These are phyloP conservation scores for Juglanconis oblonga DNA, from an alignment of 2,329 filamentous ascomycete species.

Conservation along the genomic window DNA sequence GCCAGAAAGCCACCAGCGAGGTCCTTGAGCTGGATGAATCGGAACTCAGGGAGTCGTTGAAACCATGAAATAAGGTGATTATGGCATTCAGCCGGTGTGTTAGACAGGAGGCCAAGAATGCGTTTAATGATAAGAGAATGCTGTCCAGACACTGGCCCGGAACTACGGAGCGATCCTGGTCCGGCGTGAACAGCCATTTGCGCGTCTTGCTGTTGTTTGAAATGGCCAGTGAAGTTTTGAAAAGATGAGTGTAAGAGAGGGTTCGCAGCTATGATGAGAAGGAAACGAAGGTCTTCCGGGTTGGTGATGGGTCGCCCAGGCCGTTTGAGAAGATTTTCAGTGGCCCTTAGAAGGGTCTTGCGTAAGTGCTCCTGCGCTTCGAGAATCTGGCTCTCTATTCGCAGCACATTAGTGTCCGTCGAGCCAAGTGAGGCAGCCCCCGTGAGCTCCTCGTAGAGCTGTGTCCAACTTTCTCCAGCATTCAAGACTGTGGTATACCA, in stretches of 20 bases:
- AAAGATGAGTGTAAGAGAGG: constrained; percentile 62
- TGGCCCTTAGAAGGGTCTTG: constrained; percentile 70
- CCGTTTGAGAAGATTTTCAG: constrained; percentile 75
- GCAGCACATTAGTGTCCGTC: constrained; percentile 35
- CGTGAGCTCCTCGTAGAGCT: constrained; percentile 51
- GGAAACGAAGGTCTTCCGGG: constrained; percentile 70
- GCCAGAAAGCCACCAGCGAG: constrained; percentile 76
- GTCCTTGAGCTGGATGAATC: constrained; percentile 73
- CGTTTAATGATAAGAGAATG: constrained; percentile 85
- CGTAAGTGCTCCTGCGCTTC: constrained; percentile 67
- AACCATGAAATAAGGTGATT: constrained; percentile 77
- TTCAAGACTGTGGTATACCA: constrained; percentile 74
- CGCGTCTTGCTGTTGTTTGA: constrained; percentile 29
- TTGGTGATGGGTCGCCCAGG: constrained; percentile 68
- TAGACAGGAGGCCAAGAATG: constrained; percentile 75
- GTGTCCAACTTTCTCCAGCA: constrained; percentile 65
- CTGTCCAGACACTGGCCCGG: constrained; percentile 54
- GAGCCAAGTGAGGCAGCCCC: constrained; percentile 29
- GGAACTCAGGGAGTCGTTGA: constrained; percentile 62
- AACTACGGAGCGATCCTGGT: constrained; percentile 25
- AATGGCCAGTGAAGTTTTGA: constrained; percentile 38
- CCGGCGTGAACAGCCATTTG: constrained; percentile 13
- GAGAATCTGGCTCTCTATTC: constrained; percentile 46
- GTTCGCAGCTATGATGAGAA: constrained; percentile 76
- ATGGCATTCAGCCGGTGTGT: constrained; percentile 72